Conservation (phyloP, 1,284 basidiomycete genomes). For the Tilletiopsis washingtonensis region DNA sequence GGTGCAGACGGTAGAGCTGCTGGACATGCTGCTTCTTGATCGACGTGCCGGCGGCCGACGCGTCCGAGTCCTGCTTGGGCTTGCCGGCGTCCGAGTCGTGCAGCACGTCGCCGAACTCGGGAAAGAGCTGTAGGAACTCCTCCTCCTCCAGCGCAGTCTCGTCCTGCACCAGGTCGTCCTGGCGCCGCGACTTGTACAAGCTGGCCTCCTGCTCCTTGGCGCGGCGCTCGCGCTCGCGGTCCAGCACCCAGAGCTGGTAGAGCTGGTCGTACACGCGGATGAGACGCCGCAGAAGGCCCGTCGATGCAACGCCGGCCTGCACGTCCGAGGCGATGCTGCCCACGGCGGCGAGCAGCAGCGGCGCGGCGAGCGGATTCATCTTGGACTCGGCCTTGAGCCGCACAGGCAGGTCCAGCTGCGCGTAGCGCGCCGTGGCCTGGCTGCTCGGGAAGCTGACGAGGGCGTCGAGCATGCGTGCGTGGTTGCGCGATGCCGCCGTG, state of each 20-base stretch:
- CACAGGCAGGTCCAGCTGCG: conserved; percentile 22
- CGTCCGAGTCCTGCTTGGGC: neutral
- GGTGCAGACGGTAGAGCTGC: conserved; percentile 23
- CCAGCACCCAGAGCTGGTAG: conserved; percentile 71
- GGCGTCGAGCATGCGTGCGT: conserved; percentile 22
- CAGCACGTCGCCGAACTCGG: conserved; percentile 62
- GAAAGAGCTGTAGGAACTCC: conserved; percentile 76
- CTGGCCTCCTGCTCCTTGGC: conserved; percentile 62
- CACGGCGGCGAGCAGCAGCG: conserved; percentile 37
- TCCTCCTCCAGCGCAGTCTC: conserved; percentile 65
- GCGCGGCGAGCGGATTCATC: conserved; percentile 3
- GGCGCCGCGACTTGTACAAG: conserved; percentile 66
- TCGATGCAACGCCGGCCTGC: conserved; percentile 19
- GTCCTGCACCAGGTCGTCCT: conserved; percentile 57
- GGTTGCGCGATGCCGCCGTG: conserved; percentile 12
- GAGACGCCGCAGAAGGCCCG: conserved; percentile 50
- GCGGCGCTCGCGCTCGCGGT: conserved; percentile 64
- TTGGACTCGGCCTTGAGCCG: conserved; percentile 21
- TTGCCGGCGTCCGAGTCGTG: conserved; percentile 4
- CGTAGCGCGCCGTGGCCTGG: conserved; percentile 19
- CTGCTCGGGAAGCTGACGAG: conserved; percentile 41
- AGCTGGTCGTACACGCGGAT: conserved; percentile 60
- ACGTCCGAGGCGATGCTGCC: conserved; percentile 54
- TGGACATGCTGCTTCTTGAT: neutral
- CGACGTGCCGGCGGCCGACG: neutral